Evolutionary conservation across 2,329 filamentous ascomycete genomes (phyloP).

Genomic region (Seiridium cupressi): DNA sequence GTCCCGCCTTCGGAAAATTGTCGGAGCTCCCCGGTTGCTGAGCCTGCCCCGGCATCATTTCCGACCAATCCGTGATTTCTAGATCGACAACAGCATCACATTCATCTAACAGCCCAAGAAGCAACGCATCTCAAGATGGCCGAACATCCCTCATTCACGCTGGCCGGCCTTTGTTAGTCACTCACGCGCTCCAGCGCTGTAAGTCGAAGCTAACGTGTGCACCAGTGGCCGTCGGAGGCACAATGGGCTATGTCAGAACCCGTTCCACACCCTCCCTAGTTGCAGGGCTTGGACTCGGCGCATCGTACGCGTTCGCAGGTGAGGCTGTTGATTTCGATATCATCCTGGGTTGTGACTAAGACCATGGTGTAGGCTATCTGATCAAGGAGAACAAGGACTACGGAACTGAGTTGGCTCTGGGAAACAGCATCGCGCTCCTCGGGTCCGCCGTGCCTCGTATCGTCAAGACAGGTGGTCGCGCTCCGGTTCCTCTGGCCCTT

Average conservation of each 20-base stretch:
- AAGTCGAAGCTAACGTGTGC: not conserved
- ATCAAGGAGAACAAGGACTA: constrained; percentile 41
- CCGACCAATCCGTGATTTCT: not conserved
- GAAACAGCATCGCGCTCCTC: constrained; percentile 34
- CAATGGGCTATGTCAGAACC: constrained; percentile 27
- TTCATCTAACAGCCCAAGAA: not conserved
- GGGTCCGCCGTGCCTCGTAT: constrained; percentile 35
- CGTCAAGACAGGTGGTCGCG: constrained; percentile 35
- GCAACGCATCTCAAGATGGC: constrained; percentile 26
- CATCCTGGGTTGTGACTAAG: not conserved
- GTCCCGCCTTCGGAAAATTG: not conserved
- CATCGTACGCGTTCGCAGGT: constrained; percentile 30
- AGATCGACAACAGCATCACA: not conserved
- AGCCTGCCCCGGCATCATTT: not conserved
- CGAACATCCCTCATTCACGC: constrained; percentile 39
- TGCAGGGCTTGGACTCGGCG: constrained; percentile 28
- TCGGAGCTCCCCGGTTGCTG: not conserved
- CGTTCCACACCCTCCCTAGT: constrained; percentile 30
- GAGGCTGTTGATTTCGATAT: not conserved
- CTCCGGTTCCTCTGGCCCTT: constrained; percentile 34
- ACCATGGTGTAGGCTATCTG: constrained; percentile 32
- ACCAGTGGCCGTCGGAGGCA: constrained; percentile 30
- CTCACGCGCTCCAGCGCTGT: not conserved
- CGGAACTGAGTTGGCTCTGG: constrained; percentile 38
- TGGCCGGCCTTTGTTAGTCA: constrained; percentile 35